Base-by-base conservation (phyloP, 164 flowering plant species). In the Vitis riparia region DNA sequence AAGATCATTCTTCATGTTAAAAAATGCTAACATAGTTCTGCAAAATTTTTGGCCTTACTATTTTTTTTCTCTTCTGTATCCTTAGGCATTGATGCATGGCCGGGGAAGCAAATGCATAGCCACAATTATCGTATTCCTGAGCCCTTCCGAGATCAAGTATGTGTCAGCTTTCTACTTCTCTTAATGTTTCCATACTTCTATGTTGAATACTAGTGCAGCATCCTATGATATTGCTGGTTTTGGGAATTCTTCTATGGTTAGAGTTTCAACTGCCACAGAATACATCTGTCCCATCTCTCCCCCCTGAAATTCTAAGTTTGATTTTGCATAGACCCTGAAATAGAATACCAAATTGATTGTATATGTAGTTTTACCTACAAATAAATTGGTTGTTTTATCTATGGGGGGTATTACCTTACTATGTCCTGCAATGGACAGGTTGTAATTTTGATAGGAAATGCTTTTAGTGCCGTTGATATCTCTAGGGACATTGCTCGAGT, bases 81-180 rank as follows among this genome's bases (percentile, higher is more conserved):
- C 3, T 5, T 77, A 91, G 97, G 98, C 15, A 83, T 87, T 64
- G 78, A 82, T 69, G 49, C 15, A 11, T 94, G 98, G 97, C 92
- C 97, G 1, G 97, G 98, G 51, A 85, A 83, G 81, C 93, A 94
- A 78, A 80, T 92, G 49, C 98, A 94, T 70, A 94, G 97, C 78
- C 98, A 94, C 82, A 94, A 89, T 66, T 94, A 92, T 63, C 93
- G 97, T 37, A 66, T 76, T 71, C 94, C 98, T 44, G 93, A 89
- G 37, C 91, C 89, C 53, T 89, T 87, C 32, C 73, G 61, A 63
- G 86, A 85, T 80, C 87, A 90, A 69, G 97, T 94, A 85, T 64
- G 87, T 67, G 7, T 29, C 44, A 59, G 16, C 12, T 57, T 69
- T 68, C 52, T 60, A 14, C 32, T 60, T 53, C 30, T 50, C 48